Percentiles rank a stretch among this genome's conserved stretches.
phyloP scores from a whole-genome alignment of 2,329 filamentous ascomycete species.

The Cryphonectria japonica region DNA sequence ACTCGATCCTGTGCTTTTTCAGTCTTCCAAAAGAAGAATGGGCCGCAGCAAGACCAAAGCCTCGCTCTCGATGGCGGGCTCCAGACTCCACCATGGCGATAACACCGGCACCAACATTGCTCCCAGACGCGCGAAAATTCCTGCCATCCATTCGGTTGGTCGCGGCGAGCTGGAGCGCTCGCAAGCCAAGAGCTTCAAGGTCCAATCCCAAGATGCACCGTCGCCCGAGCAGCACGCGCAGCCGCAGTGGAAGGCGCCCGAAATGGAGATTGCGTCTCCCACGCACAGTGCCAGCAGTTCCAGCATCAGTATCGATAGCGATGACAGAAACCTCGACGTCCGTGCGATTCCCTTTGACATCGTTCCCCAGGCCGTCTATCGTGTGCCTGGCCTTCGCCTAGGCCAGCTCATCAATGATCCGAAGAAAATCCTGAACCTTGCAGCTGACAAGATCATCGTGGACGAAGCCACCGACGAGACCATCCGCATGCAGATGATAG shows the following conservation, averaged over 20 bases:
- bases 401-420: conserved; percentile 8
- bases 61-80: not conserved
- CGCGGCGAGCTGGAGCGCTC: not conserved
- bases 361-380: not conserved
- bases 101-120: not conserved
- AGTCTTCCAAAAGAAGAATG: not conserved
- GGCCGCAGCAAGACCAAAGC: not conserved
- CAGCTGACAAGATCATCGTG: conserved; percentile 3
- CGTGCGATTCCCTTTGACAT: not conserved
- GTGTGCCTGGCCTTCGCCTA: not conserved
- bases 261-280: not conserved
- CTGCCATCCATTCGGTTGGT: not conserved
- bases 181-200: not conserved
- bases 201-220: not conserved
- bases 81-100: not conserved
- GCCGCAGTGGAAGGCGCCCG: not conserved
- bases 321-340: not conserved
- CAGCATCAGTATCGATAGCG: not conserved
- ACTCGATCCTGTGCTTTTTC: no score
- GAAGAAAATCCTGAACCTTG: not conserved
- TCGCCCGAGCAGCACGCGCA: not conserved
- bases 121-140: not conserved
- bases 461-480: conserved; percentile 3
- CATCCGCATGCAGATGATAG: conserved; percentile 10
- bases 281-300: not conserved